These are phyloP conservation scores for Knoxia roxburghii DNA, from an alignment of 257 asterid genomes.

Conservation along the genomic window DNA sequence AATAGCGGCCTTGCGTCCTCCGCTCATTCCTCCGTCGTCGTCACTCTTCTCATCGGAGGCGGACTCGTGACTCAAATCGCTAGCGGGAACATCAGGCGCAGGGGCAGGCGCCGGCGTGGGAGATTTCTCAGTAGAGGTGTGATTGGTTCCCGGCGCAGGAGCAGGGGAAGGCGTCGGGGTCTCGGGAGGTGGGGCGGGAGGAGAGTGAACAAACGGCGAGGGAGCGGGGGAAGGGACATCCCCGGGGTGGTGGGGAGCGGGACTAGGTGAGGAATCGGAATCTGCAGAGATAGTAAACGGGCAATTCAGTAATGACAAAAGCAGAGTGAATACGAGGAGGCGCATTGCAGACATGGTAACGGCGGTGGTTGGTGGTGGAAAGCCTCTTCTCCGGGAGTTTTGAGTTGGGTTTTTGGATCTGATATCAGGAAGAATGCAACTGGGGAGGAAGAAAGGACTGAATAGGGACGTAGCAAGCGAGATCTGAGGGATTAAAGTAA, in stretches of 20 bases:
- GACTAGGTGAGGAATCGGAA: conserved; percentile 40
- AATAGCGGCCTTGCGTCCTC: conserved; percentile 58
- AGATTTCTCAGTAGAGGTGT: conserved; percentile 19
- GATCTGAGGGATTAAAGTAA: too few species aligned
- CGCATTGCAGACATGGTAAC: conserved; percentile 12
- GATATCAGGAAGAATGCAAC: neutral
- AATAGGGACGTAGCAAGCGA: neutral
- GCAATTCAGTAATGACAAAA: conserved; percentile 21
- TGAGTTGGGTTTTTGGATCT: too few species aligned
- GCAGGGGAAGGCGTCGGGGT: conserved; percentile 35
- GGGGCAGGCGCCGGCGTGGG: conserved; percentile 54
- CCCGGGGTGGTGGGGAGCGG: conserved; percentile 29
- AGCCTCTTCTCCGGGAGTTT: too few species aligned
- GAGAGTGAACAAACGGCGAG: conserved; percentile 20
- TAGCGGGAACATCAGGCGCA: neutral
- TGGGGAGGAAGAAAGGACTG: too few species aligned
- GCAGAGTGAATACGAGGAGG: conserved; percentile 18
- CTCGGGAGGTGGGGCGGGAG: conserved; percentile 51
- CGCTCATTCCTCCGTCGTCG: conserved; percentile 33
- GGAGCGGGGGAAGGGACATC: neutral
- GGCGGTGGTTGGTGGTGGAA: too few species aligned
- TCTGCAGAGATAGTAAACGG: conserved; percentile 23
- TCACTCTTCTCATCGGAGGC: conserved; percentile 18
- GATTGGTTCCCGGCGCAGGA: conserved; percentile 23
- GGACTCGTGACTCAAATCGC: conserved; percentile 19